These are phyloP conservation scores for Daldinia eschscholtzii DNA, from an alignment of 2,329 filamentous ascomycete species.

Conservation along the genomic window DNA sequence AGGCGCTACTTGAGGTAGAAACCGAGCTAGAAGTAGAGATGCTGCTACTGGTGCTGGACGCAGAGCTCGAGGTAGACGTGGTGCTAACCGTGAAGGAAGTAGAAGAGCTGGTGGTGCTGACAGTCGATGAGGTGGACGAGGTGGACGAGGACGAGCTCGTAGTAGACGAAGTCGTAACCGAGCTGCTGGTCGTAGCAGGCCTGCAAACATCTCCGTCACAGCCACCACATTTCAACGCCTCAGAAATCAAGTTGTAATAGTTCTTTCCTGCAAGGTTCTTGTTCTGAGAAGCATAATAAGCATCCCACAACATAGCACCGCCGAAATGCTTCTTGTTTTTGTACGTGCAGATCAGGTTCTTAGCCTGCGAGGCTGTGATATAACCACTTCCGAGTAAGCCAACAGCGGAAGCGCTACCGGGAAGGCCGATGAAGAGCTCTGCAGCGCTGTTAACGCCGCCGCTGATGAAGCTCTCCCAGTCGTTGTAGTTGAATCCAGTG, in stretches of 20 bases:
- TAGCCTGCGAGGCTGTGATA: constrained; percentile 52
- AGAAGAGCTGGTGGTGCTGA: constrained; percentile 8
- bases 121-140: constrained; percentile 11
- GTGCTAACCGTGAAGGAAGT: constrained; percentile 9
- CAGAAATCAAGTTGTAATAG: constrained; percentile 55
- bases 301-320: constrained; percentile 63
- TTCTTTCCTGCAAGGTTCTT: constrained; percentile 50
- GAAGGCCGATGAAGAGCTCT: constrained; percentile 62
- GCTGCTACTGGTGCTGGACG: constrained; percentile 14
- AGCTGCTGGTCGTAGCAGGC: constrained; percentile 30
- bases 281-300: constrained; percentile 54
- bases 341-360: constrained; percentile 57
- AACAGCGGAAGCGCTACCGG: constrained; percentile 50
- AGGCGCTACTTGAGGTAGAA: not conserved
- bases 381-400: constrained; percentile 51
- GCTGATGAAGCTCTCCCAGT: constrained; percentile 56
- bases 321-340: constrained; percentile 57
- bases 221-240: constrained; percentile 57
- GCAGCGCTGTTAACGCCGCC: constrained; percentile 56
- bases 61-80: constrained; percentile 27
- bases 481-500: constrained; percentile 58
- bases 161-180: constrained; percentile 23
- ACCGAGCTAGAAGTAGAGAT: constrained; percentile 17
- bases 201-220: constrained; percentile 45
- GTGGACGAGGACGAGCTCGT: constrained; percentile 22